Percentiles rank a stretch among this genome's conserved stretches.
Evolutionary conservation across 495 filamentous ascomycete genomes (phyloP).

Genomic region (Penicillium samsonianum): DNA sequence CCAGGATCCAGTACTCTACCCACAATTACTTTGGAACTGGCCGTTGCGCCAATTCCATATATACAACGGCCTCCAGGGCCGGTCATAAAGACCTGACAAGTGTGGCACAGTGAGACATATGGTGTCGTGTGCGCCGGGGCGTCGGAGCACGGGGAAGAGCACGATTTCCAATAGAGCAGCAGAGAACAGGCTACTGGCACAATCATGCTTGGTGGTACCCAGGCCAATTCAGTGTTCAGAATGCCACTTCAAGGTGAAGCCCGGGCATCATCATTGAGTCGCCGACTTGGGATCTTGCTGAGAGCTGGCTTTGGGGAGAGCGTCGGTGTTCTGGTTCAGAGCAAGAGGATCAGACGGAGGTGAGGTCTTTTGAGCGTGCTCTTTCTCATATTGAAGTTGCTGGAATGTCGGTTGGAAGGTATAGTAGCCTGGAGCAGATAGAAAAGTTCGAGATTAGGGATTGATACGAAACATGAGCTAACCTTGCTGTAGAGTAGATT

Average conservation of each 20-base stretch:
- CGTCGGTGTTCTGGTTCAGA: not conserved
- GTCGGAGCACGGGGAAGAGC: not conserved
- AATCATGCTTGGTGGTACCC: not conserved
- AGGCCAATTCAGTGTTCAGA: not conserved
- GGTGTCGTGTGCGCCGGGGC: not conserved
- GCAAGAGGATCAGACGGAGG: not conserved
- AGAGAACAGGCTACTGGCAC: not conserved
- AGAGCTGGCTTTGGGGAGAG: not conserved
- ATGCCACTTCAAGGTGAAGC: not conserved
- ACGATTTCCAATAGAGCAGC: not conserved
- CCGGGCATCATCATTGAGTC: not conserved
- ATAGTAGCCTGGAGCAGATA: conserved; percentile 30
- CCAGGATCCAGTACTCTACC: not conserved
- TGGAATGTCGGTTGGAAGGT: conserved; percentile 34
- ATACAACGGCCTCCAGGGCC: not conserved
- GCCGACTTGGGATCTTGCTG: conserved; percentile 3
- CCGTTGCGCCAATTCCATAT: not conserved
- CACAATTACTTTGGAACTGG: not conserved
- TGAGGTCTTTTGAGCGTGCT: conserved; percentile 8
- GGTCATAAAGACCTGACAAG: not conserved
- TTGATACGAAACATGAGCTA: not conserved
- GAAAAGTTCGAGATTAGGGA: conserved; percentile 23
- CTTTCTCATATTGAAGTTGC: conserved; percentile 24
- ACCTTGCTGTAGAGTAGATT: not conserved
- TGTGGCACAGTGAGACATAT: not conserved